Evolutionary conservation across 2,329 filamentous ascomycete species (phyloP), one percentile per base, ranked within the genome.

Genomic region (Sclerotinia nivalis): DNA sequence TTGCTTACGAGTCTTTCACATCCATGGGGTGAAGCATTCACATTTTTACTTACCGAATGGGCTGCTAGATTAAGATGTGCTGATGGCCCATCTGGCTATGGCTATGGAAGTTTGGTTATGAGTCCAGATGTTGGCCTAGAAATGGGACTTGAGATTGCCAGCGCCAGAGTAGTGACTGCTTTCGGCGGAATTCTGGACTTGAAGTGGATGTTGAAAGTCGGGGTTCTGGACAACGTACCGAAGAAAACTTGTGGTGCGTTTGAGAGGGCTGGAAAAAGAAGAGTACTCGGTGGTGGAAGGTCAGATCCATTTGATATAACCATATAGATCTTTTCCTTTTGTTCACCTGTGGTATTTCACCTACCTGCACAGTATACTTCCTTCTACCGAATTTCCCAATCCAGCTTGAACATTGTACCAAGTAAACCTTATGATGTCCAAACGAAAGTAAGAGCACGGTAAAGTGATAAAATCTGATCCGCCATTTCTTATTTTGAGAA

Each of bases 21-120:
- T 70, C 81, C 82, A 0, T 84, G 82, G 83, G 80, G 82, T 45
- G 81, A 79, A 0, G 82, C 81, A 8, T 80, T 82, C 2, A 83
- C 82, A 10, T 84, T 83, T 59, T 73, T 84, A 2, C 68, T 84
- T 34, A 34, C 28, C 31, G 55, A n/a, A 34, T 40, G 55, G 31
- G 31, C 55, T 25, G 34, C 55, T 8, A 31, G 31, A 40, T 58
- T 58, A 9, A 37, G 55, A 37, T 20, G 55, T 40, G 55, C 31
- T 58, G 22, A 15, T 25, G 31, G 55, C 6, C 55, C 22, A 25
- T 40, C 52, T 25, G 56, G 56, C 13, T 59, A 59, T 43, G 56
- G 56, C 10, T 43, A 43, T 43, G n/a, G n/a, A 25, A 15, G 40
- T 20, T 59, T 22, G n/a, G 5, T 59, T 28, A 5, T 59, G 12